Percentiles rank a stretch among this genome's conserved stretches.
These are phyloP conservation scores for Chrysosporium keratinophilum DNA, from an alignment of 2,329 filamentous ascomycete species.

Conservation along the genomic window DNA sequence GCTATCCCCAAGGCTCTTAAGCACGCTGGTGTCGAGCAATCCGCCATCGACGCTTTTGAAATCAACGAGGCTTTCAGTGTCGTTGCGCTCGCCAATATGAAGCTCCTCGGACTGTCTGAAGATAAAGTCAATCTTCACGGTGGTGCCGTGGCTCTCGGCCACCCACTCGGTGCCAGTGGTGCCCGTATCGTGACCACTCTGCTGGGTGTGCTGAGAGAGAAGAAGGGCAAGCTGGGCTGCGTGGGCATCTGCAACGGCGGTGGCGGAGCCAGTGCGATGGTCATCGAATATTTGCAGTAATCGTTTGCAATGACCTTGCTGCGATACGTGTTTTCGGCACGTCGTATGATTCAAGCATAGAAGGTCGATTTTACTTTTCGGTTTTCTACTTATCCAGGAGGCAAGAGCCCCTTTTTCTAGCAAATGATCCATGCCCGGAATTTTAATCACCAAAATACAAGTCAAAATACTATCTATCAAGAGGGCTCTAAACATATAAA, in stretches of 20 bases:
- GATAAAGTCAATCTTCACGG: conserved; percentile 93
- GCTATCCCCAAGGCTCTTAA: conserved; percentile 96
- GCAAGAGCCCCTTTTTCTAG: no score
- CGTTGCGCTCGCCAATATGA: conserved; percentile 91
- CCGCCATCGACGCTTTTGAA: conserved; percentile 84
- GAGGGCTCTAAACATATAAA: not conserved
- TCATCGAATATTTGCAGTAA: conserved; percentile 58
- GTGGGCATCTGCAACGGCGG: conserved; percentile 98
- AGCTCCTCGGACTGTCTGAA: conserved; percentile 66
- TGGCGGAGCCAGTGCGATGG: conserved; percentile 84
- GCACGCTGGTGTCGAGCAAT: conserved; percentile 72
- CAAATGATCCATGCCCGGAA: no score
- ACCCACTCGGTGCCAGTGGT: conserved; percentile 87
- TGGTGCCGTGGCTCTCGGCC: conserved; percentile 88
- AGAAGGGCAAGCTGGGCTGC: conserved; percentile 85
- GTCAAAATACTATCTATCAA: not conserved
- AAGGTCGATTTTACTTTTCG: not conserved
- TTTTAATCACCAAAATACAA: not conserved
- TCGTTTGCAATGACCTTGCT: not conserved
- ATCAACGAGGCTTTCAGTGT: conserved; percentile 99
- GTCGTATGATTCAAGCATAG: not conserved
- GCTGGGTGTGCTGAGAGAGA: conserved; percentile 76
- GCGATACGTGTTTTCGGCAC: not conserved
- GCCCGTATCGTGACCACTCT: conserved; percentile 88
- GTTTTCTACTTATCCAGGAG: not conserved